These are phyloP conservation scores for Apophysomyces sp. DNA, from an alignment of 371 early-diverging fungal species.

Conservation along the genomic window DNA sequence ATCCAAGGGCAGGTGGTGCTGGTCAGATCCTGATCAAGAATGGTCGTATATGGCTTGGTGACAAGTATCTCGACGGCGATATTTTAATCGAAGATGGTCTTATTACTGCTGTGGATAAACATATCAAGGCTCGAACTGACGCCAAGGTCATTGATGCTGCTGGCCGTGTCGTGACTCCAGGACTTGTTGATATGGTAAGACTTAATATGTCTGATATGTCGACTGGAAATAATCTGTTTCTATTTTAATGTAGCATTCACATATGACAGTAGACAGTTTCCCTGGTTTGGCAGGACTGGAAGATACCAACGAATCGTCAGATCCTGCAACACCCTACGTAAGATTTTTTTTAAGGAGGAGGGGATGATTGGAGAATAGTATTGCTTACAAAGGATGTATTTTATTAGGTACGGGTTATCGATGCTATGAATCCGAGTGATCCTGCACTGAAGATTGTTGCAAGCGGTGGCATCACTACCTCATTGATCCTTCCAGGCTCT, in stretches of 20 bases:
- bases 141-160: constrained; percentile 58
- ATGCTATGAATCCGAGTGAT: constrained; percentile 66
- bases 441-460: constrained; percentile 66
- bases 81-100: constrained; percentile 57
- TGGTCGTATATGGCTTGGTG: constrained; percentile 52
- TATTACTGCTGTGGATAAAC: constrained; percentile 49
- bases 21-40: constrained; percentile 49
- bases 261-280: constrained; percentile 62
- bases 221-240: no score
- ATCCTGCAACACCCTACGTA: constrained; percentile 64
- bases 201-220: no score
- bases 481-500: constrained; percentile 77
- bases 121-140: constrained; percentile 31
- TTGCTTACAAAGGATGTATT: neutral
- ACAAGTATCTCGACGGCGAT: constrained; percentile 58
- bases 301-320: constrained; percentile 76
- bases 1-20: constrained; percentile 35
- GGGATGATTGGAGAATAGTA: no score
- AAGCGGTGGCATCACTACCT: constrained; percentile 81
- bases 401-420: constrained; percentile 53
- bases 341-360: neutral
- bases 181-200: constrained; percentile 71
- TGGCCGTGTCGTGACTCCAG: constrained; percentile 76
- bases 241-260: constrained; percentile 55
- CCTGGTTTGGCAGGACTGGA: constrained; percentile 49